phyloP scores from a whole-genome alignment of 1,139 yeast species.

The Candida gigantensis region DNA sequence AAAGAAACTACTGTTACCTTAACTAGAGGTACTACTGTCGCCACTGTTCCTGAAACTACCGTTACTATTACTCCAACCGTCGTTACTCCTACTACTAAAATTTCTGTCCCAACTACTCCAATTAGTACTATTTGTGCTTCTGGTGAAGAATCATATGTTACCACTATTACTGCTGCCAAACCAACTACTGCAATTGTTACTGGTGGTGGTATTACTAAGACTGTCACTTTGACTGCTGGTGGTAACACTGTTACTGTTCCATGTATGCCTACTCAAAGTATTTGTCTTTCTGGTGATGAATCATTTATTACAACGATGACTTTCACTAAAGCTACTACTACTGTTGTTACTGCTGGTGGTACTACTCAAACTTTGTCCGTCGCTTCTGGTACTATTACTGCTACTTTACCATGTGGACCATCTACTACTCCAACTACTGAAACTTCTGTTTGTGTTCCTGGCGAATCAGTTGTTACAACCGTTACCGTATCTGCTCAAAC shows the following conservation, averaged over 20 bases:
- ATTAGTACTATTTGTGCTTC: too few relatives aligned
- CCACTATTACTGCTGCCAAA: not conserved
- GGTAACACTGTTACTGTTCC: slow-evolving; percentile 3
- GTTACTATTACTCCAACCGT: slow-evolving; percentile 4
- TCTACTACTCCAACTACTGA: not conserved
- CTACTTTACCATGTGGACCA: slow-evolving; percentile 1
- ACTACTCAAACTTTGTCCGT: not conserved
- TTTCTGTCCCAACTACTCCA: slow-evolving; percentile 4
- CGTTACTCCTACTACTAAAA: not conserved
- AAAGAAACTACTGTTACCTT: slow-evolving; percentile 3
- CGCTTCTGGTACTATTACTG: not conserved
- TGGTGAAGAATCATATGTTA: not conserved
- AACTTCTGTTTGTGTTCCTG: not conserved
- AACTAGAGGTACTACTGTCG: slow-evolving; percentile 3
- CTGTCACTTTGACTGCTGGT: slow-evolving; percentile 4
- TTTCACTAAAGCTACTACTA: not conserved
- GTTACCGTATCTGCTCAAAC: slow-evolving; percentile 1
- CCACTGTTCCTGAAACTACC: slow-evolving; percentile 6
- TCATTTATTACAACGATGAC: slow-evolving; percentile 2
- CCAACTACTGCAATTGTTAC: slow-evolving; percentile 1
- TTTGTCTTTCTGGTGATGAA: not conserved
- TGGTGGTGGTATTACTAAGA: slow-evolving; percentile 1
- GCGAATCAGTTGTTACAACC: slow-evolving; percentile 1
- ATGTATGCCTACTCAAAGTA: not conserved
- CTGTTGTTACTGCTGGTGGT: slow-evolving; percentile 1